Evolutionary conservation across 176 grass and related monocot genomes (phyloP).

Genomic region (Hyparrhenia diplandra): DNA sequence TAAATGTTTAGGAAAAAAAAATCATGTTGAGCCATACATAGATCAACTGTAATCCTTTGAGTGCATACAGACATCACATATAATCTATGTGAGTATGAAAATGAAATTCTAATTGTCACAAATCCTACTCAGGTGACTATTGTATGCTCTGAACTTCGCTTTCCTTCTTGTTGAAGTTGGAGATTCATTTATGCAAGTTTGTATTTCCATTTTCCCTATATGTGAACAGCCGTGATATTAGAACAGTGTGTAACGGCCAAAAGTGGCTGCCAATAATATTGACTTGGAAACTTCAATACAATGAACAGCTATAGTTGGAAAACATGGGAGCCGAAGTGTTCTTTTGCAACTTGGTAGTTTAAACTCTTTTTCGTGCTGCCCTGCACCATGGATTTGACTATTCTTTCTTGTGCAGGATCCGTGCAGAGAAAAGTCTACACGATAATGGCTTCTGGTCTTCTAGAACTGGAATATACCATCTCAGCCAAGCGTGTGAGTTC

Average conservation of each 20-base stretch:
- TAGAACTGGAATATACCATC: neutral
- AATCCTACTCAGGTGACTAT: neutral
- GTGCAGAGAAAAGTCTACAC: neutral
- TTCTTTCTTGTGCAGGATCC: slow-evolving; percentile 23
- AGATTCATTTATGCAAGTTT: neutral
- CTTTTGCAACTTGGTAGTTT: slow-evolving; percentile 20
- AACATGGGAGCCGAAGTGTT: neutral
- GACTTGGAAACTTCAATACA: neutral
- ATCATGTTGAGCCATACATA: neutral
- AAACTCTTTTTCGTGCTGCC: slow-evolving; percentile 17
- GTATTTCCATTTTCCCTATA: neutral
- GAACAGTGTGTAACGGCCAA: slow-evolving; percentile 28
- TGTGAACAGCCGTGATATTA: neutral
- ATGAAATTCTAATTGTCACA: neutral
- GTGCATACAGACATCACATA: no score
- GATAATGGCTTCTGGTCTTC: neutral
- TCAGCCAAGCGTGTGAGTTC: neutral
- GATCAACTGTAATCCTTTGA: neutral
- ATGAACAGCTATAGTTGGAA: neutral
- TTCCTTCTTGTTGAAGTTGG: neutral
- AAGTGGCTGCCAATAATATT: slow-evolving; percentile 23
- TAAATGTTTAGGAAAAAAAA: neutral
- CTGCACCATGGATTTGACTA: slow-evolving; percentile 13
- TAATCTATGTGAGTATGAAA: neutral
- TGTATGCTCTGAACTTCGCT: neutral